Base-by-base conservation (phyloP, 2,329 filamentous ascomycete genomes). In the Xylaria sp. region DNA sequence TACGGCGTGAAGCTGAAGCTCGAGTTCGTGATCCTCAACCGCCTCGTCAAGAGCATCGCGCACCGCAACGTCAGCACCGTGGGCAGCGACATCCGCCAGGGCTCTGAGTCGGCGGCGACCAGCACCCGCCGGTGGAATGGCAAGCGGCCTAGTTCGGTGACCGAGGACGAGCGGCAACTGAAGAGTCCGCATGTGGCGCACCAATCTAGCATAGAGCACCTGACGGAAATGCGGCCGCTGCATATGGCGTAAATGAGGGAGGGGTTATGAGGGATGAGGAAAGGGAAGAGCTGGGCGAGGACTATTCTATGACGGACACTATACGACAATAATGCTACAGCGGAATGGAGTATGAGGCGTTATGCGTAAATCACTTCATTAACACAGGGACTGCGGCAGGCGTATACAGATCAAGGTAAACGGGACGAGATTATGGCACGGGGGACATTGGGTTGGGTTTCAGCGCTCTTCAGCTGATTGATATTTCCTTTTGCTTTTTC, bases 1-100 rank as follows among this genome's bases (percentile, higher is more conserved):
- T 80, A 80, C 71, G 75, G 77, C 58, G 68, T 79, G 59, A 80
- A 80, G 69, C 74, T 80, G 29, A 80, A 80, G 72, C 65, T 78
- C 61, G 78, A 80, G 63, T 78, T 80, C 60, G 75, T 74, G 42
- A 76, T 79, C 40, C 63, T 80, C n/a, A 80, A 80, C 67, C 73
- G 73, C 1, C 74, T 80, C 10, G 71, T 78, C 48, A 73, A 77
- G 69, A 77, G 70, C 40, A 66, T 77, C 50, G 64, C 66, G 5
- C 51, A 61, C n/a, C 37, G 42, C 44, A 63, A 51, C 4, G 50
- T 66, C 21, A 69, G 54, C 60, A 65, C 63, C n/a, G 2, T 69
- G 2, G 47, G 59, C 62, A 70, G 69, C 32, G 66, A 71, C 21
- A 23, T 71, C 6, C 69, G 69, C 51, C 63, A 50, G 40, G 66